Evolutionary conservation across 2,329 filamentous ascomycete species (phyloP), one percentile per base, ranked within the genome.

Genomic region (Diaporthe citri): DNA sequence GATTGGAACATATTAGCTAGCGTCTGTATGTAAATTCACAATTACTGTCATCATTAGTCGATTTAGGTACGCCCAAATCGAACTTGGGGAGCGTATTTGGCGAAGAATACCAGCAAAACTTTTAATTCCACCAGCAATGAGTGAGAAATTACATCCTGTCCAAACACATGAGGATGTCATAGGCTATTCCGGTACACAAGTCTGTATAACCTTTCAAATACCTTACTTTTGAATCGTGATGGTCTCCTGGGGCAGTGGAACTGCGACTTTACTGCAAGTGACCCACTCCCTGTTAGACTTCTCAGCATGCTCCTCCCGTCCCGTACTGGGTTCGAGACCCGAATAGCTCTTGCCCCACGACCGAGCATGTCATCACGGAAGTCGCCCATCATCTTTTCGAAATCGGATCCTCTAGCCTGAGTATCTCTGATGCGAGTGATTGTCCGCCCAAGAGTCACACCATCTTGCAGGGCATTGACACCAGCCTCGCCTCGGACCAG

Each of bases 401-500:
- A 56, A 1, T 74, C 57, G 5, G 20, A 8, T 22, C 67, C 73
- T 34, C 22, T 66, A 34, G 59, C 66, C 59, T 41, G 48, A n/a
- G 57, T 17, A 28, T 72, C 67, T 56, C 39, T 39, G 59, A 72
- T 57, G 2, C 46, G 25, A 5, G 56, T 72, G 2, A 74, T 59
- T 15, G 59, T 41, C 25, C 48, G 25, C 28, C 73, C 73, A 1
- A 83, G 76, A 52, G 76, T 75, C 43, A 80, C 74, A 4, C 77
- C 84, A 77, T 88, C 87, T 1, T 81, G 78, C 71, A 88, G 84
- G 4, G 85, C 86, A 66, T 86, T 83, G 56, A 88, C 85, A n/a
- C 84, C 85, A 0, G 85, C 86, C 79, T 88, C 86, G 9, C 87
- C 87, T 13, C 86, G 84, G 74, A 84, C 84, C 86, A 71, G 20